Evolutionary conservation across 345 rosid genomes (phyloP).

Genomic region (Gossypium raimondii): DNA sequence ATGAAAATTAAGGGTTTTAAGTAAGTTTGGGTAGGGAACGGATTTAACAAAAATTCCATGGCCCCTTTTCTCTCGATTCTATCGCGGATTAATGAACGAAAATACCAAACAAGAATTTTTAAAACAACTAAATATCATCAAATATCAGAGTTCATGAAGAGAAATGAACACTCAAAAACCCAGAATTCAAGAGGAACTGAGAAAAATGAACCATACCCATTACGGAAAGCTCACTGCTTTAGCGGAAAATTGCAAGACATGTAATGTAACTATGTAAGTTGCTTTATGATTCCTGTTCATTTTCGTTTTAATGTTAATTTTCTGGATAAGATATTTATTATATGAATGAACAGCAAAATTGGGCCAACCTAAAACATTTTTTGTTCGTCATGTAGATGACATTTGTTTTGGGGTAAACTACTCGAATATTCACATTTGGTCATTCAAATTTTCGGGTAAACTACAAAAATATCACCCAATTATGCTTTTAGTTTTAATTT

Average conservation of each 20-base stretch:
- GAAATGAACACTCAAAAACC: not conserved
- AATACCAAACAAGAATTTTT: not conserved
- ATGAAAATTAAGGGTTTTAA: slow-evolving; percentile 30
- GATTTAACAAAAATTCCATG: slow-evolving; percentile 41
- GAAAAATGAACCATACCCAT: not conserved
- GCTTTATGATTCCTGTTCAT: not conserved
- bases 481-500: too few relatives aligned
- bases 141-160: not conserved
- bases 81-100: not conserved
- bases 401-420: too few relatives aligned
- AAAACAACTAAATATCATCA: not conserved
- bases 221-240: not conserved
- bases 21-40: slow-evolving; percentile 31
- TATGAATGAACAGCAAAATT: not conserved
- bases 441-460: too few relatives aligned
- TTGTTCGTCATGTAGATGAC: not conserved
- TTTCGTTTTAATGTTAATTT: not conserved
- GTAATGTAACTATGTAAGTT: not conserved
- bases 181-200: not conserved
- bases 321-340: not conserved
- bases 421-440: too few relatives aligned
- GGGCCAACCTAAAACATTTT: not conserved
- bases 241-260: not conserved
- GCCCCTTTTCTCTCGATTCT: not conserved
- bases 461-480: too few relatives aligned